A percentile compares a stretch with the other conserved stretches of the same genome.
These are phyloP conservation scores for Chamaecyparis obtusa DNA, from an alignment of 75 land plant species.

Conservation along the genomic window DNA sequence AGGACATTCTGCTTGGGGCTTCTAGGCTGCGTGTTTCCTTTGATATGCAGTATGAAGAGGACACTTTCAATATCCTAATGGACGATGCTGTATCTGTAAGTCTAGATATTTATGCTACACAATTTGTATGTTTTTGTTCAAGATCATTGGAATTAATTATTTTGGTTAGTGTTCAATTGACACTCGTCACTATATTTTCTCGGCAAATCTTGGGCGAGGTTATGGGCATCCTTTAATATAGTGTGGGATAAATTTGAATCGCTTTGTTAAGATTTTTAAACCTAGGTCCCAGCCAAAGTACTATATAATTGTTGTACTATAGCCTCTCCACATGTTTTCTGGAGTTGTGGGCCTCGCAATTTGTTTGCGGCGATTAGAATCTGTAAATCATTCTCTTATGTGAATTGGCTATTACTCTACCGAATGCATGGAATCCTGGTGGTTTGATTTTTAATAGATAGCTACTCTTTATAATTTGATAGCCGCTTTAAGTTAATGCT, in stretches of 20 bases:
- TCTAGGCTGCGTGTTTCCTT: conserved; percentile 76
- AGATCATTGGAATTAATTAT: not conserved
- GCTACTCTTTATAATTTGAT: not conserved
- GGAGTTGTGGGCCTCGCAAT: not conserved
- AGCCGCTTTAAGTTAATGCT: not conserved
- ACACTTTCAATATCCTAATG: conserved; percentile 67
- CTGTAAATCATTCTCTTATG: not conserved
- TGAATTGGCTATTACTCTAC: not conserved
- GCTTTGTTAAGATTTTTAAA: not conserved
- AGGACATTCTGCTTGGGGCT: conserved; percentile 80
- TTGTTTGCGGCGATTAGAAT: not conserved
- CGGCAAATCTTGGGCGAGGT: not conserved
- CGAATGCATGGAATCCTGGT: not conserved
- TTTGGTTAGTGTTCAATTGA: not conserved
- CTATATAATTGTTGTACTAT: not conserved
- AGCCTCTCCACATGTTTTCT: not conserved
- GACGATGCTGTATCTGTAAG: conserved; percentile 65
- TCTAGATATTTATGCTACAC: not conserved
- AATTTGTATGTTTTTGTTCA: not conserved
- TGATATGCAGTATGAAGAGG: conserved; percentile 88
- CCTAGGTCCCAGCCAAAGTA: not conserved
- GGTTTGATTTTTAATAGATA: not conserved
- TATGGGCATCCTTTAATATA: not conserved
- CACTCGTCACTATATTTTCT: not conserved
- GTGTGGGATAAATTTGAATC: not conserved